Evolutionary conservation across 495 filamentous ascomycete genomes (phyloP).

Genomic region (Opeltia flavorubescens): DNA sequence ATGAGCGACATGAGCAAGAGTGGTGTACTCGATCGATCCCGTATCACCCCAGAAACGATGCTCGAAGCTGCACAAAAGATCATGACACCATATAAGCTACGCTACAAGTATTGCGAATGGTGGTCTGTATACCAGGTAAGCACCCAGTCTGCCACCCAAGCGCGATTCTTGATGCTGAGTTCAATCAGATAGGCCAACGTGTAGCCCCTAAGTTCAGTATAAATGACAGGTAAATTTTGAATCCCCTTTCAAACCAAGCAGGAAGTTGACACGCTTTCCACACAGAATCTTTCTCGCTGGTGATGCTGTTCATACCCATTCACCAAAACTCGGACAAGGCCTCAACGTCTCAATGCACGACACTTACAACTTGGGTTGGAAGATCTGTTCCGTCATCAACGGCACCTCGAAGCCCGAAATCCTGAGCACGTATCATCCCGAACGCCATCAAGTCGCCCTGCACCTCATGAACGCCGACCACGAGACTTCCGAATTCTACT

Average conservation of each 20-base stretch:
- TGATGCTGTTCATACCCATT: slow-evolving; percentile 74
- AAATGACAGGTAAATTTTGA: too few relatives aligned
- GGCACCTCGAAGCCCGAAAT: slow-evolving; percentile 42
- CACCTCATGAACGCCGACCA: slow-evolving; percentile 61
- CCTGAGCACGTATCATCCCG: slow-evolving; percentile 57
- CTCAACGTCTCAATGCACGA: slow-evolving; percentile 82
- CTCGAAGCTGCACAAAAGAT: slow-evolving; percentile 1
- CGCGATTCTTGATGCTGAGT: too few relatives aligned
- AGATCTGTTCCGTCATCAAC: slow-evolving; percentile 55
- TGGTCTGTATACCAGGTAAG: slow-evolving; percentile 16
- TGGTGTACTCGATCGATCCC: not conserved
- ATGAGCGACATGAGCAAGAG: slow-evolving; percentile 18
- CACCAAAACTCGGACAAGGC: slow-evolving; percentile 71
- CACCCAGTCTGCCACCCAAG: too few relatives aligned
- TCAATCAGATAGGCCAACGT: too few relatives aligned
- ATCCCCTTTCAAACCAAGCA: too few relatives aligned
- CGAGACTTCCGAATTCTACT: too few relatives aligned
- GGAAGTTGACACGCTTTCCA: too few relatives aligned
- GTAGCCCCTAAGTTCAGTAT: too few relatives aligned
- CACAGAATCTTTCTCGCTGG: slow-evolving; percentile 64
- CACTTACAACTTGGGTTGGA: slow-evolving; percentile 73
- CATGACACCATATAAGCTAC: slow-evolving; percentile 16
- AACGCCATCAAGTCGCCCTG: slow-evolving; percentile 56
- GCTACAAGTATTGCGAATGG: slow-evolving; percentile 19
- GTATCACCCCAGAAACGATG: not conserved